Base-by-base conservation (phyloP, 2,329 filamentous ascomycete species). In the Amesomyces nigricolor region DNA sequence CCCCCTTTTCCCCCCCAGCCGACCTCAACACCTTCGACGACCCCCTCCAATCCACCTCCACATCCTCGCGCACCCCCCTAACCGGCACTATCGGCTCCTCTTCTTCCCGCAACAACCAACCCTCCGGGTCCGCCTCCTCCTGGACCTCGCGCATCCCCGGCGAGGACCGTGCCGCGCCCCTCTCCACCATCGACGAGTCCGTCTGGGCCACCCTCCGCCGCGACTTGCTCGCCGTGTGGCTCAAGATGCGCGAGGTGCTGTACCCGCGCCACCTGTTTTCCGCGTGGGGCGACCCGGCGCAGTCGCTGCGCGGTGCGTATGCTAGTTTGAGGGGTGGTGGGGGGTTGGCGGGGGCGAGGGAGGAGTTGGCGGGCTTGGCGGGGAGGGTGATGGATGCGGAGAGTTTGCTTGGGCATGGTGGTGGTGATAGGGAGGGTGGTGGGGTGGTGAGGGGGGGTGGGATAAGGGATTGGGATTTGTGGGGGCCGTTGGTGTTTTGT, bases 161-260 rank as follows among this genome's bases (percentile, higher is more conserved):
- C 63, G 92, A 97, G 72, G 94, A 99, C 75, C 88, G 94, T 53
- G 82, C 87, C 61, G 91, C 94, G 14, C 83, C 91, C 7, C 85
- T 87, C 62, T 95, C 95, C 74, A 99, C 94, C 45, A 95, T 99
- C 71, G 94, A 99, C 72, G 94, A 99, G 75, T 86, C 85, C 1
- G 94, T 99, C 40, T 99, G 94, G 94, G 89, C 92, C 43, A 99
- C 94, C n/a, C 78, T 99, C 58, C 89, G 88, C 51, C 87, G 94
- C 63, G 94, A 99, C 71, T 75, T 99, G 62, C 74, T 92, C 7
- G 94, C 91, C 26, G 90, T 97, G 37, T 97, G 94, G 92, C 88
- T 89, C 74, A 99, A 99, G 79, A 90, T 99, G 86, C 86, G 89
- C 71, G 92, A 96, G 77, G 94, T 99, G 39, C 82, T 99, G 58